A percentile compares a stretch with the other conserved stretches of the same genome.
Evolutionary conservation across 345 rosid species (phyloP).

Genomic region (Tarenaya hassleriana): DNA sequence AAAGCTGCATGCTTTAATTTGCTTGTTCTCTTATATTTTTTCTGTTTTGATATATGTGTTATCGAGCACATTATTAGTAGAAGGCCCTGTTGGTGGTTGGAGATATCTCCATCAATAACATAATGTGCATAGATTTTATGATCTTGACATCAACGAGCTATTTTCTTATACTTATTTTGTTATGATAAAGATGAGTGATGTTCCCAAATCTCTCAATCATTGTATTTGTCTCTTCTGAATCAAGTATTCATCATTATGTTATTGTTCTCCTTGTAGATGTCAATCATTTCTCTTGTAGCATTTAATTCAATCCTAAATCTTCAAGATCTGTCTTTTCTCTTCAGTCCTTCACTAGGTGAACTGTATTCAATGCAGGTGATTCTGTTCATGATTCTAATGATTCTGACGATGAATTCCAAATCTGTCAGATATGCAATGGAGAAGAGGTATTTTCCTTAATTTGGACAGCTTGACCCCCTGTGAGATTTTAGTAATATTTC

Average conservation of each 20-base stretch:
- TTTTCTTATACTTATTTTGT: not conserved
- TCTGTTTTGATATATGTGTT: conserved; percentile 16
- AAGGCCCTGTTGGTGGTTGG: conserved; percentile 13
- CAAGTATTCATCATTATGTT: conserved; percentile 6
- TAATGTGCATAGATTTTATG: not conserved
- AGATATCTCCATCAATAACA: conserved; percentile 11
- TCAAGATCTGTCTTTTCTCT: conserved; percentile 16
- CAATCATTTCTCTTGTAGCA: no score
- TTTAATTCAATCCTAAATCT: not conserved
- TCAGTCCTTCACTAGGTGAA: conserved; percentile 9
- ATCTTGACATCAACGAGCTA: no score
- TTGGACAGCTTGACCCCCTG: conserved; percentile 13
- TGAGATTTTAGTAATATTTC: conserved; percentile 15
- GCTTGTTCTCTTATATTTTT: no score
- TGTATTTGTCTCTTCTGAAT: not conserved
- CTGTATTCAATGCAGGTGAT: conserved; percentile 54
- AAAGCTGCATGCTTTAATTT: not conserved
- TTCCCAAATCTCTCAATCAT: conserved; percentile 13
- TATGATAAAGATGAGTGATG: not conserved
- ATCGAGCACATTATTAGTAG: conserved; percentile 7
- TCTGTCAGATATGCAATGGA: conserved; percentile 80
- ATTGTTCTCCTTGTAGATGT: no score
- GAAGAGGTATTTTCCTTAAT: conserved; percentile 62
- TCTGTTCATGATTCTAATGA: conserved; percentile 72
- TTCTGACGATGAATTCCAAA: conserved; percentile 98